Evolutionary conservation across 371 early-diverging fungal genomes (phyloP).

Genomic region (Batrachochytrium dendrobatidis): DNA sequence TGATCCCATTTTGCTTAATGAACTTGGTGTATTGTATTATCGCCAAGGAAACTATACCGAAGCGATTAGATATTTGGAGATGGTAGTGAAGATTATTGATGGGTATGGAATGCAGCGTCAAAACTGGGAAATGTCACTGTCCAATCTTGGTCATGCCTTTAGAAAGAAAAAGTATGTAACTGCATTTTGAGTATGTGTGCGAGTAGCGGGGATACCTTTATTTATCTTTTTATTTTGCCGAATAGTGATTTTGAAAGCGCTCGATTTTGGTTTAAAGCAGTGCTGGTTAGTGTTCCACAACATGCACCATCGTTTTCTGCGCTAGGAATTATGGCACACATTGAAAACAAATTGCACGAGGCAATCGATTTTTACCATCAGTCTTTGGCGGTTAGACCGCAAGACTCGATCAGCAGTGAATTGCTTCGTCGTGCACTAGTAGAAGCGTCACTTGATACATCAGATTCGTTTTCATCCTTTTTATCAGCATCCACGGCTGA

Average conservation of each 20-base stretch:
- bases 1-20: conserved; percentile 62
- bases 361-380: conserved; percentile 52
- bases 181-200: conserved; percentile 4
- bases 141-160: conserved; percentile 64
- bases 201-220: background rate
- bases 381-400: no score
- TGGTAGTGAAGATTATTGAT: conserved; percentile 45
- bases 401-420: no score
- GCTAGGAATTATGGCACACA: conserved; percentile 50
- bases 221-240: background rate
- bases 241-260: conserved; percentile 46
- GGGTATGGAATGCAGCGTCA: conserved; percentile 32
- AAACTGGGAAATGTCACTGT: conserved; percentile 57
- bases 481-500: background rate
- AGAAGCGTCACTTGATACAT: conserved; percentile 14
- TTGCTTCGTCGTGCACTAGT: no score
- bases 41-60: conserved; percentile 40
- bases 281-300: conserved; percentile 32
- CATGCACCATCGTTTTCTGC: conserved; percentile 31
- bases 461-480: background rate
- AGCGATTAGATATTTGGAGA: conserved; percentile 46
- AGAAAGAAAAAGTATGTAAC: conserved; percentile 49
- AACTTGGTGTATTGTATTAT: conserved; percentile 58
- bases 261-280: conserved; percentile 42
- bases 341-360: conserved; percentile 34